These are phyloP conservation scores for Neoboletus subvelutipes DNA, from an alignment of 768 basidiomycete species.

Conservation along the genomic window DNA sequence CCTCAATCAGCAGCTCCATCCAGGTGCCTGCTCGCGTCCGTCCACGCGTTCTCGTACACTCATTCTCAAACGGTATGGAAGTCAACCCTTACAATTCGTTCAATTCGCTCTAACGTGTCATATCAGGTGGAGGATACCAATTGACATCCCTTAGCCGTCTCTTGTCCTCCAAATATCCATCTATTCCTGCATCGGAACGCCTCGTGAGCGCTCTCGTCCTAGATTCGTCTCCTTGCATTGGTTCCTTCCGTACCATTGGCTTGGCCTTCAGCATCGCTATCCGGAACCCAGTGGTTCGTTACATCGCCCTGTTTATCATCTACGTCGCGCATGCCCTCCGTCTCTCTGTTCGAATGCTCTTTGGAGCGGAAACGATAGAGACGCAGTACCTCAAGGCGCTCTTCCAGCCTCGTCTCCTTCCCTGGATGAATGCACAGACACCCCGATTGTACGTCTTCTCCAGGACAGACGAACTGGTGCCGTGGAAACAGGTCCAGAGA, in stretches of 20 bases:
- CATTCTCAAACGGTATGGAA: slow-evolving; percentile 30
- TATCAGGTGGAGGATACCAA: slow-evolving; percentile 25
- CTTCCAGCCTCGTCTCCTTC: slow-evolving; percentile 27
- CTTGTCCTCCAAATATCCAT: slow-evolving; percentile 20
- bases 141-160: slow-evolving; percentile 18
- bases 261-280: slow-evolving; percentile 24
- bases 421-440: slow-evolving; percentile 32
- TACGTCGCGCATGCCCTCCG: slow-evolving; percentile 14
- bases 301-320: slow-evolving; percentile 12
- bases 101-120: background rate
- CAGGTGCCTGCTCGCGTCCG: background rate
- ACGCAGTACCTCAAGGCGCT: slow-evolving; percentile 11
- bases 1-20: background rate
- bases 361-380: slow-evolving; percentile 18
- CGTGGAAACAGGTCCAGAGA: slow-evolving; percentile 25
- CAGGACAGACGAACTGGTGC: slow-evolving; percentile 31
- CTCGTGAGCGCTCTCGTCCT: slow-evolving; percentile 20
- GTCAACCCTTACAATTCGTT: background rate
- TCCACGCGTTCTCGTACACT: slow-evolving; percentile 28
- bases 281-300: slow-evolving; percentile 20
- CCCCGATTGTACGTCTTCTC: slow-evolving; percentile 40
- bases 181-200: background rate
- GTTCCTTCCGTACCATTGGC: slow-evolving; percentile 16
- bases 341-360: slow-evolving; percentile 7
- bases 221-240: slow-evolving; percentile 21